Evolutionary conservation across 2,329 filamentous ascomycete genomes (phyloP), one percentile per base, ranked within the genome.

Genomic region (Paraphoma chrysanthemicola): DNA sequence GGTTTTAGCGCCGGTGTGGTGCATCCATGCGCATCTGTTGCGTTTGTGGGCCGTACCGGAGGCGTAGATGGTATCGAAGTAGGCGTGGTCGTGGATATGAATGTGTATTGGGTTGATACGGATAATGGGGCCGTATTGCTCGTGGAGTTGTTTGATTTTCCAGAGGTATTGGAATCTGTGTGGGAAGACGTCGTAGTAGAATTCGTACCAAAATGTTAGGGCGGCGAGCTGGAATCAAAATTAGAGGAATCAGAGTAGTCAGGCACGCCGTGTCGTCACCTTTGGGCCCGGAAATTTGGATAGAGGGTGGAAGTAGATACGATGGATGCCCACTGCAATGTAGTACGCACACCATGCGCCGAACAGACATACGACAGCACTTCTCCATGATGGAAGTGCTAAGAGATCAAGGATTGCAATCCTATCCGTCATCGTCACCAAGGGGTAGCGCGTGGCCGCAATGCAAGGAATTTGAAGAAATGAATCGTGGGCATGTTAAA

Each of bases 71-170:
- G 39, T 59, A 31, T 64, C 57, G 43, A 59, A 56, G 44, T 59
- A 68, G 10, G 49, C 53, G 12, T 53, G 48, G 46, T 68, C 65
- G 17, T 57, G 47, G 39, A 68, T 60, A 29, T 65, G 64, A 12
- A 68, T 39, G 11, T 68, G 64, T 3, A 49, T 42, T 1, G 60
- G 60, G 30, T 59, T 61, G 14, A 63, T 61, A 16, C 61, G 59
- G 8, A 64, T 49, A 10, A 63, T 63, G 4, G 60, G 57, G 12
- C 52, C 56, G 44, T 55, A 75, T 54, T 63, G 44, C 18, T 68
- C 59, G 50, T 76, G 73, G 39, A 75, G 45, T 23, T 68, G 56
- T 17, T 69, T 59, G 41, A 75, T 70, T 54, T 64, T 64, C 52
- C 59, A 70, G 1, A 60, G 44, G 46, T 66, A 71, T 44, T 67